A percentile compares a stretch with the other conserved stretches of the same genome.
Conservation (phyloP, 2,329 filamentous ascomycete species). For the Aspergillus ochraceoroseus region DNA sequence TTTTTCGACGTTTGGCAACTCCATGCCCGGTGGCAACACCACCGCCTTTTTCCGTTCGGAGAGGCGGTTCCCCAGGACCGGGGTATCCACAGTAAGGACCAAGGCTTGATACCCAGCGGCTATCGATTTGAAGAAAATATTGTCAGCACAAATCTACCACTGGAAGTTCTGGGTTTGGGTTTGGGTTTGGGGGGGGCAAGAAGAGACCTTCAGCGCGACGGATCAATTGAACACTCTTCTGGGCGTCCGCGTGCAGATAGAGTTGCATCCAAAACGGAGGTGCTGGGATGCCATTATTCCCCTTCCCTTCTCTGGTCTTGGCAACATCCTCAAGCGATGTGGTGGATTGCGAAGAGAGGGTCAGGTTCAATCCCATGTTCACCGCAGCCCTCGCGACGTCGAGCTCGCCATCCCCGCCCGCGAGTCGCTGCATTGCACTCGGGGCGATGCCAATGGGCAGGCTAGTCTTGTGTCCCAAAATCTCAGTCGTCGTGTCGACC, state of each 20-base stretch:
- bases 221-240: constrained; percentile 26
- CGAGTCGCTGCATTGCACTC: constrained; percentile 31
- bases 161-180: too few relatives aligned
- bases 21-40: constrained; percentile 41
- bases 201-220: constrained; percentile 33
- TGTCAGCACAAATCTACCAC: too few relatives aligned
- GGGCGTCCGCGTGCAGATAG: constrained; percentile 25
- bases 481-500: constrained; percentile 39
- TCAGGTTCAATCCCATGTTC: background rate
- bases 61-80: constrained; percentile 48
- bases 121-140: too few relatives aligned
- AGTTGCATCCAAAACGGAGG: too few relatives aligned
- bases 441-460: constrained; percentile 52
- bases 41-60: constrained; percentile 54
- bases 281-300: too few relatives aligned
- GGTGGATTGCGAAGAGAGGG: constrained; percentile 3
- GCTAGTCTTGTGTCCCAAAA: constrained; percentile 41
- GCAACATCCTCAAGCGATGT: background rate
- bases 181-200: too few relatives aligned
- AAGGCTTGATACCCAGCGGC: constrained; percentile 51
- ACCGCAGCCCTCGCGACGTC: constrained; percentile 1
- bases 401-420: constrained; percentile 1
- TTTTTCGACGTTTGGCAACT: constrained; percentile 36
- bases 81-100: constrained; percentile 53
- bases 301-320: background rate